phyloP scores from a whole-genome alignment of 192 early-diverging fungal species.

The Linnemannia zychae region DNA sequence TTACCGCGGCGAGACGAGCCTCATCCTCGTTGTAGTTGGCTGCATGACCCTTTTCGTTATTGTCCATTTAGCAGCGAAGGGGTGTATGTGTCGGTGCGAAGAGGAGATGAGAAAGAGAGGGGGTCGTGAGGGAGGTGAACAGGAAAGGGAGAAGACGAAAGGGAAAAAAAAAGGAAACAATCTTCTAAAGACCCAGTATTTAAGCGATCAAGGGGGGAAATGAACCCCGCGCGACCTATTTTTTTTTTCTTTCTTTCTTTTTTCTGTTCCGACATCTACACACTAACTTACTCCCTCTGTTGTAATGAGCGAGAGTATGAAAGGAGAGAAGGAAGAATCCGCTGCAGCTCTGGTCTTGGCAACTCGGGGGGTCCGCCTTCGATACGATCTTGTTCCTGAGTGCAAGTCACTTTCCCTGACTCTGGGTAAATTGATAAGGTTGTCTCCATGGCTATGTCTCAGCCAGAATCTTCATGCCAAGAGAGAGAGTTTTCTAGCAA shows the following conservation, averaged over 20 bases:
- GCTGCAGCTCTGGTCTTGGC: neutral
- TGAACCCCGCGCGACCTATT: neutral
- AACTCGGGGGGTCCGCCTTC: neutral
- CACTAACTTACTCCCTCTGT: neutral
- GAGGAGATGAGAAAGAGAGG: neutral
- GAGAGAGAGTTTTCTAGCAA: neutral
- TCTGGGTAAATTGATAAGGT: neutral
- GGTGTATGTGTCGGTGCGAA: neutral
- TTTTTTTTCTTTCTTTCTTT: neutral
- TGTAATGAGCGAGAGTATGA: neutral
- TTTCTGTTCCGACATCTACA: neutral
- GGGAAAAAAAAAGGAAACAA: neutral
- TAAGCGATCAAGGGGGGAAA: neutral
- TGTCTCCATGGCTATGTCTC: neutral
- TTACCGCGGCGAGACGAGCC: slow-evolving; percentile 46
- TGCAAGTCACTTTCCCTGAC: neutral
- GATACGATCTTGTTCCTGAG: neutral
- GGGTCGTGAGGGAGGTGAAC: slow-evolving; percentile 1
- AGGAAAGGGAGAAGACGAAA: slow-evolving; percentile 1
- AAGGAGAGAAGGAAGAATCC: neutral
- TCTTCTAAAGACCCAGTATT: neutral
- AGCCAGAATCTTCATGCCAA: neutral
- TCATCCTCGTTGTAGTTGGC: slow-evolving; percentile 52
- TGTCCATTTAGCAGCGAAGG: slow-evolving; percentile 21
- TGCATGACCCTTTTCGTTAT: slow-evolving; percentile 41